Conservation (phyloP, 1,139 yeast species). For the Hyphopichia fennica region DNA sequence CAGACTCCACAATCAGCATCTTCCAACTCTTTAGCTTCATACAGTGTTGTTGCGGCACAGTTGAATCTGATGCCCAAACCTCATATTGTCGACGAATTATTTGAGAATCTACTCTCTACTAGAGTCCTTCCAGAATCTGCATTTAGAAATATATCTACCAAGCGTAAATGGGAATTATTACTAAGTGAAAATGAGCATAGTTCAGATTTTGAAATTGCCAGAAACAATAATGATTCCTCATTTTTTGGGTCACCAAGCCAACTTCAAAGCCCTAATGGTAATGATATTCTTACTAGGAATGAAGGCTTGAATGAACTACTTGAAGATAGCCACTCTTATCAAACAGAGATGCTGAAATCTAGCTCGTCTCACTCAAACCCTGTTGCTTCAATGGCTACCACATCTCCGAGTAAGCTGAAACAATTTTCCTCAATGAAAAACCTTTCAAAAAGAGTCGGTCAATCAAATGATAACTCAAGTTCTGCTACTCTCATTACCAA, state of each 20-base stretch:
- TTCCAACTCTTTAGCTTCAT: slow-evolving; percentile 27
- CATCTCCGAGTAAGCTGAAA: slow-evolving; percentile 1
- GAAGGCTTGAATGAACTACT: slow-evolving; percentile 1
- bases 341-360: background rate
- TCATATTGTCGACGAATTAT: slow-evolving; percentile 37
- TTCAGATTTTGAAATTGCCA: slow-evolving; percentile 32
- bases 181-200: slow-evolving; percentile 43
- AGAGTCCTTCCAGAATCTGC: slow-evolving; percentile 41
- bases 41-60: slow-evolving; percentile 30
- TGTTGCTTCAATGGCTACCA: background rate
- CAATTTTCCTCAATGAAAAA: background rate
- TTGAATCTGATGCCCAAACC: slow-evolving; percentile 37
- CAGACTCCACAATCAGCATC: background rate
- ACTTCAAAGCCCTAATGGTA: background rate
- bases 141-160: slow-evolving; percentile 29
- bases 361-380: background rate
- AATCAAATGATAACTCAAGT: slow-evolving; percentile 2
- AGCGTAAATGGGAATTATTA: slow-evolving; percentile 48
- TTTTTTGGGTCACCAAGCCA: background rate
- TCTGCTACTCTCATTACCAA: background rate
- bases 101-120: slow-evolving; percentile 38
- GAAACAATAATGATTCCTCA: slow-evolving; percentile 3
- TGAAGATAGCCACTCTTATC: background rate
- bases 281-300: background rate
- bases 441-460: slow-evolving; percentile 1